Conservation (phyloP, 208 protist species). For the Leishmania tropica region DNA sequence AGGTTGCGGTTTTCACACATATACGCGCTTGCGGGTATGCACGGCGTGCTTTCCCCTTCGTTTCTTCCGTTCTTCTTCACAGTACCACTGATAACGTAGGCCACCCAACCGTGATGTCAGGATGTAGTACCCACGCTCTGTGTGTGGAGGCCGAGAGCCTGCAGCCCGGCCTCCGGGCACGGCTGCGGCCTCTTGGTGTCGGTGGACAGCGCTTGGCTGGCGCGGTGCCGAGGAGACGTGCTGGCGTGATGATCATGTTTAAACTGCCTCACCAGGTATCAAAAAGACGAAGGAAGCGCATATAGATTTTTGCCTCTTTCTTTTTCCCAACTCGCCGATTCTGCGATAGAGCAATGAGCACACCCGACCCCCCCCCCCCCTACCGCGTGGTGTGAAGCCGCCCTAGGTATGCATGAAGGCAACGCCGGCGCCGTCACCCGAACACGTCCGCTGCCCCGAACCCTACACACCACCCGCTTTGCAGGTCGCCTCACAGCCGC, state of each 20-base stretch:
- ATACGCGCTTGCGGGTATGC: neutral
- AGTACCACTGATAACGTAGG: neutral
- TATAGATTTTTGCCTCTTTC: neutral
- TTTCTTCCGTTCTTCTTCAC: neutral
- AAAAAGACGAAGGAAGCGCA: neutral
- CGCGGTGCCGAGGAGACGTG: neutral
- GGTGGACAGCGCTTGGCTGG: neutral
- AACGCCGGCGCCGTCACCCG: neutral
- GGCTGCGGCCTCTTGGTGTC: neutral
- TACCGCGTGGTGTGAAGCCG: neutral
- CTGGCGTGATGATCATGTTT: neutral
- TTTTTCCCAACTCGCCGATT: neutral
- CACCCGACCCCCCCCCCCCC: too few relatives aligned
- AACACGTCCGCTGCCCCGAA: neutral
- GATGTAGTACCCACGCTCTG: neutral
- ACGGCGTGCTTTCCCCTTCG: neutral
- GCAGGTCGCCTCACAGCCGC: neutral
- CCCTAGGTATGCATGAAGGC: neutral
- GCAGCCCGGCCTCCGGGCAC: neutral
- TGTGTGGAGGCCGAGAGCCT: neutral
- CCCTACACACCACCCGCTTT: neutral
- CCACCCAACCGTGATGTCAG: neutral
- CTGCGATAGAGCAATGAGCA: neutral
- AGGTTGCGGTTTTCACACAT: neutral
- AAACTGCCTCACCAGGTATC: neutral